Base-by-base conservation (phyloP, 106 monocot genomes). In the Phalaenopsis equestris region DNA sequence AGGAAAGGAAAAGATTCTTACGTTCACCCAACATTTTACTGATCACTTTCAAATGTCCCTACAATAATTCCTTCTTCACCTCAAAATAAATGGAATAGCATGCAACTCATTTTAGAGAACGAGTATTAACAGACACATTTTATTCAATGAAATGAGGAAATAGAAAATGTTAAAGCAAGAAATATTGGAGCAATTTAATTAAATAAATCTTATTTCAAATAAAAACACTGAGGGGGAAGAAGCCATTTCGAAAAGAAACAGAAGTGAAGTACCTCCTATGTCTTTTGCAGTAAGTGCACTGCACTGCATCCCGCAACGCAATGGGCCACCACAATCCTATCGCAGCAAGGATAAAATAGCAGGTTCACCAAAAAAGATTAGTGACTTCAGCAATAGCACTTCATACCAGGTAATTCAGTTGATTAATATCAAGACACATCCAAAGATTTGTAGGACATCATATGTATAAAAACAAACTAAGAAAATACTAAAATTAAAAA, bases 261-360 rank as follows among this genome's bases (percentile, higher is more conserved):
- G 16, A 37, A 42, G n/a, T 75, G 11, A 76, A 52, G 24, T 76
- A 76, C 76, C 76, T 76, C 76, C 76, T 23, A 76, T 76, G 49
- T 49, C 42, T 11, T 76, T 49, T 76, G 47, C n/a, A 47, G 19
- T 17, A 76, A 76, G 76, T 47, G 76, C 76, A 76, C 76, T 49
- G 19, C 76, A 76, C 49, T 76, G 48, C 49, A 49, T 76, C 76
- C 76, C 76, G 49, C 76, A 76, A 23, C 42, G 76, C 30, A 30
- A 52, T 30, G 76, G 76, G 24, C 76, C 76, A 48, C 76, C 76
- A 76, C 76, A 76, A 24, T 49, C 76, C 76, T 76, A 24, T 49
- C 2, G 16, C 46, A 76, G 4, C 49, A 76, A 49, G 48, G 76
- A 76, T 49, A 76, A 76, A 6, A 11, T 23, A 76, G 23, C 48